These are phyloP conservation scores for Apiospora rasikravindrae DNA, from an alignment of 2,329 filamentous ascomycete genomes.

Conservation along the genomic window DNA sequence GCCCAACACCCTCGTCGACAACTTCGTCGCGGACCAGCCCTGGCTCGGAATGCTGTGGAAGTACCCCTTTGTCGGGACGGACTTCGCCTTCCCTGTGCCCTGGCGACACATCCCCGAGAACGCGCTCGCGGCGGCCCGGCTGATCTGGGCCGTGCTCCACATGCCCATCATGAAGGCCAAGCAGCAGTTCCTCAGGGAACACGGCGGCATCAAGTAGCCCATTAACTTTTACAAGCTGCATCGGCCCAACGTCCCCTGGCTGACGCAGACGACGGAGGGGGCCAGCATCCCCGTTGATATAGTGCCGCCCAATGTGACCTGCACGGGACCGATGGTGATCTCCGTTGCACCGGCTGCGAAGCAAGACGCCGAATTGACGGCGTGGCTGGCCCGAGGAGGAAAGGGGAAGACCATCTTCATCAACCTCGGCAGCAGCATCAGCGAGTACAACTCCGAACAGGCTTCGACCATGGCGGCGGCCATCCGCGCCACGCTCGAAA, in stretches of 20 bases:
- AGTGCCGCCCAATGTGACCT: not conserved
- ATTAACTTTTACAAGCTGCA: conserved; percentile 1
- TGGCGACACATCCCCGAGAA: not conserved
- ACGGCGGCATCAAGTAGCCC: not conserved
- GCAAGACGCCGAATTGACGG: not conserved
- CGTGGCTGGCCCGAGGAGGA: not conserved
- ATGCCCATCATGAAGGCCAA: not conserved
- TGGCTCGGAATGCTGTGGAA: conserved; percentile 7
- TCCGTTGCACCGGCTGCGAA: not conserved
- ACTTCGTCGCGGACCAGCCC: not conserved
- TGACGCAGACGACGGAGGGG: not conserved
- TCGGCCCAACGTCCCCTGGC: not conserved
- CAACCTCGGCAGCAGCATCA: conserved; percentile 9
- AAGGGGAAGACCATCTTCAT: not conserved
- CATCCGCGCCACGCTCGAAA: not conserved
- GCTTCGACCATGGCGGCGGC: not conserved
- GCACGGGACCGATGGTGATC: not conserved
- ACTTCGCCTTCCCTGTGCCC: not conserved
- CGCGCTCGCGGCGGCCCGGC: not conserved
- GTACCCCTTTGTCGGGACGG: not conserved
- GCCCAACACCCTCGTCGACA: not conserved
- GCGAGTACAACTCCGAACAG: not conserved
- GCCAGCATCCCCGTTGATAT: not conserved
- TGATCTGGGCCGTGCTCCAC: not conserved
- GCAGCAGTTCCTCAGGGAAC: not conserved